These are phyloP conservation scores for Kodamaea fukazawae DNA, from an alignment of 805 yeast genomes.

Conservation along the genomic window DNA sequence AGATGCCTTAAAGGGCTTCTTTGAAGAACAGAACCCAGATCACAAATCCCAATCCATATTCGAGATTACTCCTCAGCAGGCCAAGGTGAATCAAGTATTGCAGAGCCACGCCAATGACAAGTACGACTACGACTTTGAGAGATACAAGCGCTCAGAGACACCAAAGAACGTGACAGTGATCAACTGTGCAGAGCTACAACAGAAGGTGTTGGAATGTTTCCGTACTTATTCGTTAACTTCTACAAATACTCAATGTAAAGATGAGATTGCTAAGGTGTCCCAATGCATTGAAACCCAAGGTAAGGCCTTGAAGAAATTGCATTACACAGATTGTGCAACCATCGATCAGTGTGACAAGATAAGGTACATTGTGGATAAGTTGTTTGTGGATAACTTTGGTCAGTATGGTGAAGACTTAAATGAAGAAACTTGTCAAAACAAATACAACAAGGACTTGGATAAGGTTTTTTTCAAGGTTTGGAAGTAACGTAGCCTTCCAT, in stretches of 20 bases:
- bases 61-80: slow-evolving; percentile 26
- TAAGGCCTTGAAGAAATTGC: slow-evolving; percentile 30
- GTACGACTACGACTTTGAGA: slow-evolving; percentile 28
- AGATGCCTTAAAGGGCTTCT: slow-evolving; percentile 30
- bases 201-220: slow-evolving; percentile 35
- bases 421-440: slow-evolving; percentile 23
- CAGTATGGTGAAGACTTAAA: slow-evolving; percentile 29
- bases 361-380: slow-evolving; percentile 32
- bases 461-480: slow-evolving; percentile 30
- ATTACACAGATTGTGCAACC: slow-evolving; percentile 36
- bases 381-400: slow-evolving; percentile 38
- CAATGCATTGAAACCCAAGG: slow-evolving; percentile 35
- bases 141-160: slow-evolving; percentile 28
- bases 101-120: slow-evolving; percentile 13
- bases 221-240: slow-evolving; percentile 28
- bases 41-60: slow-evolving; percentile 20
- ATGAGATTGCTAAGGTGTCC: slow-evolving; percentile 26
- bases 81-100: slow-evolving; percentile 25
- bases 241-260: slow-evolving; percentile 27
- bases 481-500: no score
- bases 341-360: slow-evolving; percentile 36
- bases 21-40: slow-evolving; percentile 30
- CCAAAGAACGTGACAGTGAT: slow-evolving; percentile 25
- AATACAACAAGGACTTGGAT: slow-evolving; percentile 31
- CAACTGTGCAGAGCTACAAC: slow-evolving; percentile 42